Conservation (phyloP, 192 early-diverging fungal species). For the Coemansia guatemalensis region DNA sequence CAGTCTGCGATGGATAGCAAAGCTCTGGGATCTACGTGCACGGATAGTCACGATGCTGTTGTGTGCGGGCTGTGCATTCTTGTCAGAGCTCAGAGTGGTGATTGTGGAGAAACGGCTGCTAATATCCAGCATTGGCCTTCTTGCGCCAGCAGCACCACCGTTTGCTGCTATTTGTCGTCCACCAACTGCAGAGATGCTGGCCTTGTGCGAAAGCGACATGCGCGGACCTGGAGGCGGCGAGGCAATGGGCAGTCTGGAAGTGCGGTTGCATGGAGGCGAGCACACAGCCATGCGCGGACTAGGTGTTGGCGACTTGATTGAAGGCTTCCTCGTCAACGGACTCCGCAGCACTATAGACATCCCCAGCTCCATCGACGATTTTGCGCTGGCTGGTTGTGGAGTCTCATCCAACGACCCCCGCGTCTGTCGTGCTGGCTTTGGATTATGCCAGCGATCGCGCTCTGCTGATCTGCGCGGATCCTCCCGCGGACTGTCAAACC, state of each 20-base stretch:
- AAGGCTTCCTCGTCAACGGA: constrained; percentile 30
- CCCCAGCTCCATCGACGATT: constrained; percentile 28
- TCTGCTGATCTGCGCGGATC: not conserved
- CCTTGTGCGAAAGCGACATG: constrained; percentile 35
- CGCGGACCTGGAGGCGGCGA: constrained; percentile 14
- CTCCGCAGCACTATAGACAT: constrained; percentile 52
- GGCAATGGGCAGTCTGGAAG: constrained; percentile 12
- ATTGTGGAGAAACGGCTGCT: not conserved
- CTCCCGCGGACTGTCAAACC: constrained; percentile 31
- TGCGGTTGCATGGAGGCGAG: not conserved
- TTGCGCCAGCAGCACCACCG: too few species aligned
- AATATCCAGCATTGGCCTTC: not conserved
- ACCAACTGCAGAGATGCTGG: constrained; percentile 47
- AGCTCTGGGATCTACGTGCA: constrained; percentile 41
- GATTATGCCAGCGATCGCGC: too few species aligned
- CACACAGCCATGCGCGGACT: not conserved
- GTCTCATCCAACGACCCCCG: not conserved
- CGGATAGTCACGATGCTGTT: constrained; percentile 37
- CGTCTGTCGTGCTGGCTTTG: not conserved
- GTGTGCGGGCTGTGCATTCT: not conserved
- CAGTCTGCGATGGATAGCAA: constrained; percentile 32
- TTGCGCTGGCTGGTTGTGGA: constrained; percentile 16
- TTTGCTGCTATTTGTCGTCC: constrained; percentile 9
- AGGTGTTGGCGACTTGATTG: constrained; percentile 17
- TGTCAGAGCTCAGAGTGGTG: not conserved